Evolutionary conservation across 208 protist species (phyloP).

Genomic region (Leishmania aethiopica): DNA sequence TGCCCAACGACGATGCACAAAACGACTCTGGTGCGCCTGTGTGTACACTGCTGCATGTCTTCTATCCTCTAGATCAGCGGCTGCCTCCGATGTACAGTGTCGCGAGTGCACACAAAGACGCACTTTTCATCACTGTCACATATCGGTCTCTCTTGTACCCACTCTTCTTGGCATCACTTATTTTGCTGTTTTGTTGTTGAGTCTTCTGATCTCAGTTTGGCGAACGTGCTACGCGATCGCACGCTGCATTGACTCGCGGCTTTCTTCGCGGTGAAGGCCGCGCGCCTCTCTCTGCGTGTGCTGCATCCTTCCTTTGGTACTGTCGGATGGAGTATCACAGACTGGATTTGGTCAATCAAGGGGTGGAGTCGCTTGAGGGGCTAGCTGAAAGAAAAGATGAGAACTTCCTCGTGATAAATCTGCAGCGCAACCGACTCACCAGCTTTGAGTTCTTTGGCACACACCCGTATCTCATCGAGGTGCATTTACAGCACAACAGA

Average conservation of each 20-base stretch:
- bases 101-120: too few relatives aligned
- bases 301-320: neutral
- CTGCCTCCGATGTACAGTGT: neutral
- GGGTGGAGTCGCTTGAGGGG: constrained; percentile 55
- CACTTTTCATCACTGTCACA: too few relatives aligned
- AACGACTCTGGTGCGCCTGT: neutral
- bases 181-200: neutral
- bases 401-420: constrained; percentile 71
- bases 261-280: neutral
- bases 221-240: neutral
- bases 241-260: neutral
- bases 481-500: constrained; percentile 58
- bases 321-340: constrained; percentile 46
- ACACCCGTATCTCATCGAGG: constrained; percentile 63
- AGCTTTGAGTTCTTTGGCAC: constrained; percentile 79
- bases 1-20: neutral
- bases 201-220: neutral
- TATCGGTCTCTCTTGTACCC: neutral
- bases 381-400: constrained; percentile 35
- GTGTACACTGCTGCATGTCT: neutral
- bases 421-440: constrained; percentile 55
- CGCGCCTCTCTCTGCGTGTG: neutral
- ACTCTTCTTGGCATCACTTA: neutral
- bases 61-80: neutral
- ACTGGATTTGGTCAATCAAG: constrained; percentile 45